These are phyloP conservation scores for Microbotryum violaceum DNA, from an alignment of 1,284 basidiomycete genomes.

Conservation along the genomic window DNA sequence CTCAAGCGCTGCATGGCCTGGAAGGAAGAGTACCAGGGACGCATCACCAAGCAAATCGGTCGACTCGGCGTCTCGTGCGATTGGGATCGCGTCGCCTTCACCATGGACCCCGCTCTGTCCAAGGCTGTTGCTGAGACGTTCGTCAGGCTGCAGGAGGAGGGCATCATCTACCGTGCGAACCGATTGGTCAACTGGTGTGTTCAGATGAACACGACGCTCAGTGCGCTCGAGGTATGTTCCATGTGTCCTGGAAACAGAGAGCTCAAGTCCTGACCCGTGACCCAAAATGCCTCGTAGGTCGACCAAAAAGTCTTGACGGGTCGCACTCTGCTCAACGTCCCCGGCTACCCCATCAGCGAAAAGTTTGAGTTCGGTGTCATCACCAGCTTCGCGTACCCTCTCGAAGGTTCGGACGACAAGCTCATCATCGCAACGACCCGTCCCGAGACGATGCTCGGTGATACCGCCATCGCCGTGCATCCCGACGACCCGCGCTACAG, in stretches of 20 bases:
- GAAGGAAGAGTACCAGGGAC: constrained; percentile 94
- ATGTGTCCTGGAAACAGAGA: no score
- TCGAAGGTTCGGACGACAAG: constrained; percentile 73
- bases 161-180: constrained; percentile 91
- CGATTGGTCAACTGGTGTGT: constrained; percentile 99
- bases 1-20: constrained; percentile 87
- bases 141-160: constrained; percentile 84
- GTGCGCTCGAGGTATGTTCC: constrained; percentile 73
- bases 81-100: constrained; percentile 89
- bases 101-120: constrained; percentile 80
- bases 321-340: constrained; percentile 78
- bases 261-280: background rate
- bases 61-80: constrained; percentile 90
- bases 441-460: constrained; percentile 98
- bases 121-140: constrained; percentile 89
- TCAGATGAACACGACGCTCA: constrained; percentile 88
- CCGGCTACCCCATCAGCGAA: constrained; percentile 89
- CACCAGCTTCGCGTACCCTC: constrained; percentile 87
- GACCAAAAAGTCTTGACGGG: constrained; percentile 90
- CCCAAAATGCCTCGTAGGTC: constrained; percentile 50
- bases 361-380: constrained; percentile 97
- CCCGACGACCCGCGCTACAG: constrained; percentile 89
- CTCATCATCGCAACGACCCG: constrained; percentile 95
- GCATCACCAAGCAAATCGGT: constrained; percentile 83
- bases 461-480: constrained; percentile 95